Conservation (phyloP, 805 yeast species). For the Kockiozyma suomiensis region DNA sequence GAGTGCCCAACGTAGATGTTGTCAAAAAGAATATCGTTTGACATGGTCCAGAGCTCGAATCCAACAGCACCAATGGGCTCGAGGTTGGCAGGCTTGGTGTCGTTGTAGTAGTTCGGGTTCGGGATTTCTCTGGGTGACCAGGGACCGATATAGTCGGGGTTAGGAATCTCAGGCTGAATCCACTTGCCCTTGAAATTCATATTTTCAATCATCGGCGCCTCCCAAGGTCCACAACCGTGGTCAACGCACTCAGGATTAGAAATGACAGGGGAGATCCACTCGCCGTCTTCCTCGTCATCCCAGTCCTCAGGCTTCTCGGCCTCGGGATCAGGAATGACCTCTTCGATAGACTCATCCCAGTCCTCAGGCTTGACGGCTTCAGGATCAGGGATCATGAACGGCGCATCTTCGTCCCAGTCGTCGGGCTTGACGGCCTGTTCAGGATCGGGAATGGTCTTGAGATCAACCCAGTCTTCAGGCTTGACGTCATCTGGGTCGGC, state of each 20-base stretch:
- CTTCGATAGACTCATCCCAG: constrained; percentile 72
- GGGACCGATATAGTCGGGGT: constrained; percentile 77
- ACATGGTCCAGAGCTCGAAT: constrained; percentile 89
- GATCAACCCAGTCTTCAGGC: constrained; percentile 86
- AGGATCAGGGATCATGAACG: constrained; percentile 66
- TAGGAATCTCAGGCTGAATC: constrained; percentile 65
- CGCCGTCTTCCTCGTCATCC: constrained; percentile 91
- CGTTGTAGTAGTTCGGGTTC: constrained; percentile 72
- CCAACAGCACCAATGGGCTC: constrained; percentile 79
- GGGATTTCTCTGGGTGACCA: constrained; percentile 70
- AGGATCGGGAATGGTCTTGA: constrained; percentile 68
- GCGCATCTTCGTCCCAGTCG: constrained; percentile 81
- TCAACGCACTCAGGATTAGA: constrained; percentile 71
- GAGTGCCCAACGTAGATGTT: constrained; percentile 86
- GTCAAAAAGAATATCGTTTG: constrained; percentile 71
- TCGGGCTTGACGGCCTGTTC: constrained; percentile 65
- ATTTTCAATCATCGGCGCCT: constrained; percentile 64
- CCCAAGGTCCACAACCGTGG: constrained; percentile 82
- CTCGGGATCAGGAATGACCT: constrained; percentile 65
- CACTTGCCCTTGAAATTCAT: constrained; percentile 78
- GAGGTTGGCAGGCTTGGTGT: constrained; percentile 58
- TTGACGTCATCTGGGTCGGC: constrained; percentile 59
- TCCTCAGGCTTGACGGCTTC: constrained; percentile 67
- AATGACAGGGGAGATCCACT: constrained; percentile 72
- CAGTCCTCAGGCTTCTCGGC: constrained; percentile 73